phyloP scores from a whole-genome alignment of 23 red algal species.

The Cyanidiococcus yangmingshanensis region DNA sequence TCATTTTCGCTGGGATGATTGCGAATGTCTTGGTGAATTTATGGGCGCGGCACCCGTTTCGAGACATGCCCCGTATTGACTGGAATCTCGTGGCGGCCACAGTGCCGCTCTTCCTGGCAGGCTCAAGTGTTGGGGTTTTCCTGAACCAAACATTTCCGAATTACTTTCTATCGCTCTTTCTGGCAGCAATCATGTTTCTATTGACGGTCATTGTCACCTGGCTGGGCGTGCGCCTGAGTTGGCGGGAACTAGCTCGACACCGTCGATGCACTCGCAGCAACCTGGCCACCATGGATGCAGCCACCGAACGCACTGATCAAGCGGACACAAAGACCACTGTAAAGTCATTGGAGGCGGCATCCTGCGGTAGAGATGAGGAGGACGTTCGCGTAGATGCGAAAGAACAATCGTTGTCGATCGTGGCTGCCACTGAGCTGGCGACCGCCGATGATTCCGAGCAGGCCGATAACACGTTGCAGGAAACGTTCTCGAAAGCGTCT shows the following conservation, averaged over 20 bases:
- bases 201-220: neutral
- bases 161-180: slow-evolving; percentile 23
- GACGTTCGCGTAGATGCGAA: neutral
- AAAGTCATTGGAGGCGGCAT: no score
- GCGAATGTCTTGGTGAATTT: slow-evolving; percentile 13
- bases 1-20: slow-evolving; percentile 15
- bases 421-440: neutral
- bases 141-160: slow-evolving; percentile 27
- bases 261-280: neutral
- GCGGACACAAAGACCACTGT: neutral
- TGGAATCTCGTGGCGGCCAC: slow-evolving; percentile 17
- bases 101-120: slow-evolving; percentile 24
- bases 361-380: no score
- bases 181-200: slow-evolving; percentile 22
- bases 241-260: neutral
- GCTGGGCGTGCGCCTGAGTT: neutral
- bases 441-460: neutral
- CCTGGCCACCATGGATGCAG: neutral
- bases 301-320: neutral
- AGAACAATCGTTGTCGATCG: neutral
- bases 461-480: neutral
- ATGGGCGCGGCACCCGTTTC: slow-evolving; percentile 3
- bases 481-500: neutral
- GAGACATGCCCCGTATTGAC: slow-evolving; percentile 22
- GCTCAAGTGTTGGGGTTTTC: slow-evolving; percentile 22